Evolutionary conservation across 495 filamentous ascomycete genomes (phyloP), one percentile per base, ranked within the genome.

Genomic region (Oidiodendron maius): DNA sequence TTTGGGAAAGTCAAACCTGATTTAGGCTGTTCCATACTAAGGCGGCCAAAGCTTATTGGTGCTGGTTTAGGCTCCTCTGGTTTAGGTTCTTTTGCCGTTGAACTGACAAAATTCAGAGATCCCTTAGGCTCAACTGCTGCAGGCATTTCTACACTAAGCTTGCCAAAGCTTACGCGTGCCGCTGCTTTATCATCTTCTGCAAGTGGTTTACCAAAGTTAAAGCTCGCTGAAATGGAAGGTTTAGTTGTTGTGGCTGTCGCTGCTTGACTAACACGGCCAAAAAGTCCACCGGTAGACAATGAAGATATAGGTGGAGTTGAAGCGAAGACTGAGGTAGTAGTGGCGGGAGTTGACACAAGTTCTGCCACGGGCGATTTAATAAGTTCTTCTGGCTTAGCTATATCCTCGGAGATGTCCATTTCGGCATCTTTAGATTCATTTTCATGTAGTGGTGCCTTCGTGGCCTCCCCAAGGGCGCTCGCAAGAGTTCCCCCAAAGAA

Each of bases 401-500:
- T 57, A 17, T 66, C 63, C 6, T 63, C 63, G 18, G 70, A 55
- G 48, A 62, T 62, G 40, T 73, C 76, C 76, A 83, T 83, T 39
- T 78, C 75, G 21, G 77, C 68, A 38, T 87, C 84, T 56, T 79
- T 76, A 9, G 71, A 69, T 18, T 70, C 69, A 12, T 66, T 64
- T 11, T 62, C 56, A 11, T 69, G 62, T 3, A 61, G 50, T 28
- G 48, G 55, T 20, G 65, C 44, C 57, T 75, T 75, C 5, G 66
- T 46, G 1, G 72, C 46, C 35, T 74, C 70, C 4, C 59, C 68
- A 28, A 84, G 66, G 6, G 70, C 58, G 49, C 69, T 64, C 5
- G 71, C 67, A 60, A 91, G 84, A 10, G 64, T 70, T 11, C 68
- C 59, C 12, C 73, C 78, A 53, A 89, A 85, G 46, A 79, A 64